Evolutionary conservation across 2,329 filamentous ascomycete genomes (phyloP).

Genomic region (Penicillium sp.): DNA sequence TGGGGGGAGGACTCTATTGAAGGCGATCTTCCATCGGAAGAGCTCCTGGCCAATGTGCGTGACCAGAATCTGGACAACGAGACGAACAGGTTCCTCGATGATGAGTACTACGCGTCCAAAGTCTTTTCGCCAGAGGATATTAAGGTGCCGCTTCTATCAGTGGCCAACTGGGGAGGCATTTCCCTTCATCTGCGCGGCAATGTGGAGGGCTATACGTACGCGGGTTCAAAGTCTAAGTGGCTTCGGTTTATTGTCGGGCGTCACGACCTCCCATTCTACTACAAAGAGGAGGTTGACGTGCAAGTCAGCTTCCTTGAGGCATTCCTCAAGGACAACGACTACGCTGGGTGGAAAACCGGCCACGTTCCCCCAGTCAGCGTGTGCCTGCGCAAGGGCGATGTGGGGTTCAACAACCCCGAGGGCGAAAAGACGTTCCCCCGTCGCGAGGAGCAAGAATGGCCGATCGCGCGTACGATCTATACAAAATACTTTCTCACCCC

Average conservation of each 20-base stretch:
- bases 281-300: conserved; percentile 69
- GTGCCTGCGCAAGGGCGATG: conserved; percentile 67
- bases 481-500: conserved; percentile 64
- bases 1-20: conserved; percentile 56
- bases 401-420: conserved; percentile 68
- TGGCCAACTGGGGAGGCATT: conserved; percentile 75
- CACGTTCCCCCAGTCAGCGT: conserved; percentile 65
- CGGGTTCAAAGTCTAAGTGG: conserved; percentile 70
- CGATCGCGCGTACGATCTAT: conserved; percentile 68
- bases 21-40: conserved; percentile 42
- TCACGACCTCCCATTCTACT: conserved; percentile 76
- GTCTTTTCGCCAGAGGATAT: conserved; percentile 70
- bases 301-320: conserved; percentile 72
- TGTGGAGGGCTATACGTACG: conserved; percentile 66
- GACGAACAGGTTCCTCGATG: conserved; percentile 62
- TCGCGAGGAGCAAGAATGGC: conserved; percentile 68
- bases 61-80: conserved; percentile 53
- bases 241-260: conserved; percentile 71
- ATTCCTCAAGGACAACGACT: conserved; percentile 71
- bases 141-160: conserved; percentile 63
- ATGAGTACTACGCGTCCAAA: conserved; percentile 67
- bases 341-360: conserved; percentile 50
- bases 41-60: conserved; percentile 41
- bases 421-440: conserved; percentile 61
- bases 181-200: conserved; percentile 72